phyloP scores from a whole-genome alignment of 805 yeast genomes.

The Zygoascus tannicola region DNA sequence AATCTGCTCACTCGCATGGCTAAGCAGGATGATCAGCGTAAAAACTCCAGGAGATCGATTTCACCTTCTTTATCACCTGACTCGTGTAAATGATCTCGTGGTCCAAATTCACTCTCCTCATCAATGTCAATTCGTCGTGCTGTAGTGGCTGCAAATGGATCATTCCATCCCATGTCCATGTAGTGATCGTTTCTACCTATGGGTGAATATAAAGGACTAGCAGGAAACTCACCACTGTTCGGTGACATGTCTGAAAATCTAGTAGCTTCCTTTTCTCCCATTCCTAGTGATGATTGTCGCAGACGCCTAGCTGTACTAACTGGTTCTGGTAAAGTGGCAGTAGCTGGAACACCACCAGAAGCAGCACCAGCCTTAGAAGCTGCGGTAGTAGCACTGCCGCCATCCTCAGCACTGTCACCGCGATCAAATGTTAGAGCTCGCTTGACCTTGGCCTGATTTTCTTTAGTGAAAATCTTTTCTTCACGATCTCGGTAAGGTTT shows the following conservation, averaged over 20 bases:
- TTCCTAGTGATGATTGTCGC: background rate
- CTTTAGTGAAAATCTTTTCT: conserved; percentile 14
- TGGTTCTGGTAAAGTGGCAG: background rate
- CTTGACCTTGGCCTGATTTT: conserved; percentile 7
- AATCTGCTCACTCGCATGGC: too few species aligned
- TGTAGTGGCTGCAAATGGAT: conserved; percentile 13
- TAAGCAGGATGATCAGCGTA: too few species aligned
- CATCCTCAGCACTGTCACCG: background rate
- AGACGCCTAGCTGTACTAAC: background rate
- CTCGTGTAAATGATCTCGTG: background rate
- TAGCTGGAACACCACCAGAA: background rate
- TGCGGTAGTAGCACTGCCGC: background rate
- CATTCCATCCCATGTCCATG: conserved; percentile 1
- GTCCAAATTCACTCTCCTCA: background rate
- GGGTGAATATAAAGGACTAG: background rate
- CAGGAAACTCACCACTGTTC: background rate
- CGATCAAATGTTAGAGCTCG: conserved; percentile 5
- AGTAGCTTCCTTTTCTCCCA: background rate
- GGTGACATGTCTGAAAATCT: background rate
- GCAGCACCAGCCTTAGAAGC: background rate
- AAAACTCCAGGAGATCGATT: background rate
- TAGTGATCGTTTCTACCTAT: background rate
- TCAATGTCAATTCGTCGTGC: conserved; percentile 7
- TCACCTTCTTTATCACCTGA: background rate
- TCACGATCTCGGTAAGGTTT: conserved; percentile 14